Percentiles rank a stretch among this genome's conserved stretches.
Evolutionary conservation across 2,329 filamentous ascomycete genomes (phyloP).

Genomic region (Lasiodiplodia sp.): DNA sequence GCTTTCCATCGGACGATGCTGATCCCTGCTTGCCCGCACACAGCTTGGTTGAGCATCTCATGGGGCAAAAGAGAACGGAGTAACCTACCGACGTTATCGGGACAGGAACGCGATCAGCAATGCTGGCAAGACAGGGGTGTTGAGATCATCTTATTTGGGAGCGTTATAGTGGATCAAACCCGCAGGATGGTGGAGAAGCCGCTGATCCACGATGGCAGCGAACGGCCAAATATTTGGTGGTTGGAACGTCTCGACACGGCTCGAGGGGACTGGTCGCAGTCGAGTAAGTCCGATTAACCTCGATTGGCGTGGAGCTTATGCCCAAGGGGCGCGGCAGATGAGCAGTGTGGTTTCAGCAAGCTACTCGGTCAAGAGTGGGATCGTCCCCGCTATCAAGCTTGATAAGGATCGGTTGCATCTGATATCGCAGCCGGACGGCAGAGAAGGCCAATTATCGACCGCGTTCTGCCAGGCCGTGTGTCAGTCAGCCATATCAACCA

Average conservation of each 20-base stretch:
- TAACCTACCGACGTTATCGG: not conserved
- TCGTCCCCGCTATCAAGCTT: slow-evolving; percentile 18
- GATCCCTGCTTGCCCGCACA: not conserved
- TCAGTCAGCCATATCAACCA: slow-evolving; percentile 13
- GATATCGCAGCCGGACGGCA: slow-evolving; percentile 22
- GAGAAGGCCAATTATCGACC: not conserved
- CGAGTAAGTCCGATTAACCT: not conserved
- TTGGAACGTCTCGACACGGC: not conserved
- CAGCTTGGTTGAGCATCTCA: not conserved
- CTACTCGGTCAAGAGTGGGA: slow-evolving; percentile 19
- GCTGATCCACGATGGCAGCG: not conserved
- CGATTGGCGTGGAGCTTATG: not conserved
- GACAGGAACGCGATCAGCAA: slow-evolving; percentile 18
- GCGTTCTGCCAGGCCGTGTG: not conserved
- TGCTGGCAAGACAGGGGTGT: not conserved
- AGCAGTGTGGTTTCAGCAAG: slow-evolving; percentile 15
- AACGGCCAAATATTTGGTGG: too few relatives aligned
- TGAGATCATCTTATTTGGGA: not conserved
- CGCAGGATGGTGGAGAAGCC: not conserved
- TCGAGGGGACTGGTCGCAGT: not conserved
- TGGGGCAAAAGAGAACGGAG: not conserved
- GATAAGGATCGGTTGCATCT: slow-evolving; percentile 15
- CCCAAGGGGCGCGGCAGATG: not conserved
- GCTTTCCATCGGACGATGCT: not conserved
- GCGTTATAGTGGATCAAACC: not conserved